phyloP scores from a whole-genome alignment of 2,329 filamentous ascomycete genomes.

The Fusarium sp. region DNA sequence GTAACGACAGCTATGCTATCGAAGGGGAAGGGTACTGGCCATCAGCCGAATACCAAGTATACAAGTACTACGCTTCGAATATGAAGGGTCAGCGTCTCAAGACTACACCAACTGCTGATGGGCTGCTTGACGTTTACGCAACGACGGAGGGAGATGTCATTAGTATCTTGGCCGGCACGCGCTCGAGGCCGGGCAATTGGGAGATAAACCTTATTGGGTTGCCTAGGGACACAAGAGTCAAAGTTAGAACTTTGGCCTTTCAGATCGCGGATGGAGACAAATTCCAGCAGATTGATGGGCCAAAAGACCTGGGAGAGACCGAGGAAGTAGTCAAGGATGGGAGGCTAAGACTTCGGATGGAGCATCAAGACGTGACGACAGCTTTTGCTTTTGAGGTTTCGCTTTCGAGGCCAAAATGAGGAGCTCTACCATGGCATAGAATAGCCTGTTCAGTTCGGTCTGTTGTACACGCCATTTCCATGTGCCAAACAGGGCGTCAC shows the following conservation, averaged over 20 bases:
- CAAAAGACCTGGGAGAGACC: not conserved
- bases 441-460: too few relatives aligned
- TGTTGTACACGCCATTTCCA: too few relatives aligned
- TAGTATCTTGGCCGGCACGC: conserved; percentile 1
- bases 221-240: not conserved
- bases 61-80: conserved; percentile 27
- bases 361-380: conserved; percentile 6
- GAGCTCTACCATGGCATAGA: too few relatives aligned
- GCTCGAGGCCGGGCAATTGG: conserved; percentile 17
- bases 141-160: not conserved
- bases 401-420: not conserved
- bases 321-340: not conserved
- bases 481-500: too few relatives aligned
- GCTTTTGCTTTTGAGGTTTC: conserved; percentile 19
- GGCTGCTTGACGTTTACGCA: conserved; percentile 14
- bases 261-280: not conserved
- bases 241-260: not conserved
- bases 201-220: not conserved
- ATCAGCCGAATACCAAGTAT: conserved; percentile 32
- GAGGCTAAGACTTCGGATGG: not conserved
- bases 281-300: not conserved
- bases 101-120: conserved; percentile 4
- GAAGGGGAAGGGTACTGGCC: conserved; percentile 31
- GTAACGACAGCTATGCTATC: not conserved
- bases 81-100: conserved; percentile 23